Evolutionary conservation across 2,329 filamentous ascomycete genomes (phyloP).

Genomic region (Colletotrichum zoysiae): DNA sequence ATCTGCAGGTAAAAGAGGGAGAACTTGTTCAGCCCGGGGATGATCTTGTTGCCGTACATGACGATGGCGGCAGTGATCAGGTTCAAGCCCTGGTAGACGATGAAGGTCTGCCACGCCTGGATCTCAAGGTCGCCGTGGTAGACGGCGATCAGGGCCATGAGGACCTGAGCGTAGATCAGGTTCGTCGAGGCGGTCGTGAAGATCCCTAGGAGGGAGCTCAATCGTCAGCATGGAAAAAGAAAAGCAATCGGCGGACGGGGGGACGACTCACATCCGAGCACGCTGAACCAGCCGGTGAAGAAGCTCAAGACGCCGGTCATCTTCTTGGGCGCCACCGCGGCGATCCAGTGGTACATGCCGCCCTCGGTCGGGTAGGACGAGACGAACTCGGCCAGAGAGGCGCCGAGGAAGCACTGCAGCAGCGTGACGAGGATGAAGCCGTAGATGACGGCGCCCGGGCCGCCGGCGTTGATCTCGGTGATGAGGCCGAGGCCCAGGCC

Average conservation of each 20-base stretch:
- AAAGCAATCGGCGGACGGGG: neutral
- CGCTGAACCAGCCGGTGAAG: slow-evolving; percentile 58
- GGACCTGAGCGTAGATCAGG: slow-evolving; percentile 56
- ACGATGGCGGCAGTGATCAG: slow-evolving; percentile 58
- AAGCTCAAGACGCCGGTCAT: slow-evolving; percentile 58
- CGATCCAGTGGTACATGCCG: slow-evolving; percentile 66
- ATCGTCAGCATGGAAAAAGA: neutral
- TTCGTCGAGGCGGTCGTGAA: slow-evolving; percentile 60
- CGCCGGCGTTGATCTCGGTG: slow-evolving; percentile 61
- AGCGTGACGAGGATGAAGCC: slow-evolving; percentile 62
- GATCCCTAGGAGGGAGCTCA: slow-evolving; percentile 50
- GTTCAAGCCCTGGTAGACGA: slow-evolving; percentile 59
- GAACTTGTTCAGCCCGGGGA: slow-evolving; percentile 58
- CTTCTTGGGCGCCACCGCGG: slow-evolving; percentile 57
- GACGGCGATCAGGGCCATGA: slow-evolving; percentile 57
- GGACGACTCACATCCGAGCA: slow-evolving; percentile 50
- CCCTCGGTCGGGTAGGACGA: slow-evolving; percentile 62
- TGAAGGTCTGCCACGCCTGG: slow-evolving; percentile 62
- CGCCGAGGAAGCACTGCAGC: slow-evolving; percentile 59
- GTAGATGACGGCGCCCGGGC: slow-evolving; percentile 63
- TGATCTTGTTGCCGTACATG: slow-evolving; percentile 61
- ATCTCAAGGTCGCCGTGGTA: slow-evolving; percentile 56
- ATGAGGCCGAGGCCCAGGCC: slow-evolving; percentile 59
- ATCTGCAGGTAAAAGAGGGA: slow-evolving; percentile 61
- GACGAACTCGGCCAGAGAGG: slow-evolving; percentile 61